Base-by-base conservation (phyloP, 2,329 filamentous ascomycete genomes). In the Alternaria viburni region DNA sequence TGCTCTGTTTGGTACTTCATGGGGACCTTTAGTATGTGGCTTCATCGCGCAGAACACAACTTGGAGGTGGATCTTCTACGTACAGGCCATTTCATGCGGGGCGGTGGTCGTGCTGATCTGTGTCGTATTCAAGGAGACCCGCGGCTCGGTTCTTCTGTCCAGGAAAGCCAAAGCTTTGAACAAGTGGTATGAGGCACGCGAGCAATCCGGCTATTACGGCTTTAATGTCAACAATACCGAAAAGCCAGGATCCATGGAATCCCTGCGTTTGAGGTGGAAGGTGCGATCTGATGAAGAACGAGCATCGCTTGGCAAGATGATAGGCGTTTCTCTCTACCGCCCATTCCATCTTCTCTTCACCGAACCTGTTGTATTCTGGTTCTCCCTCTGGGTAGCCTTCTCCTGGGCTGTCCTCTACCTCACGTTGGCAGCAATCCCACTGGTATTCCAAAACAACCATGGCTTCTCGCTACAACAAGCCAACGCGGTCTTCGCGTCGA, bases 51-150 rank as follows among this genome's bases (percentile, higher is more conserved):
- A 91, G 36, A 84, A 87, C 54, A 84, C 87, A 1, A 85, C 81
- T 5, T 97, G 93, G 93, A 88, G 92, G 65, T 97, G 93, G 93
- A 88, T 94, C 0, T 97, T 96, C 77, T 97, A 93, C 86, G 85
- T 94, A 26, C 94, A 97, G 70, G 88, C 89, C 8, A 93, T 97
- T 49, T 81, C 87, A 21, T 88, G 89, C 58, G 88, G 84, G 0
- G 77, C 89, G 1, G 79, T 96, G 49, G 86, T 93, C 57, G 69
- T 87, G 1, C 80, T 89, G 1, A 86, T 97, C 21, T 84, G 87
- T 11, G 57, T 91, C 6, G 87, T 93, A 59, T 94, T 97, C 80
- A 88, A 89, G 47, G 94, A 97, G 79, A 97, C 92, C 4, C 84
- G 94, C 8, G 93, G 91, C 0, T 91, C 89, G 0, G 93, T 97